These are phyloP conservation scores for rapeseed (Brassica napus) DNA, from an alignment of 345 rosid species.

Conservation along the genomic window DNA sequence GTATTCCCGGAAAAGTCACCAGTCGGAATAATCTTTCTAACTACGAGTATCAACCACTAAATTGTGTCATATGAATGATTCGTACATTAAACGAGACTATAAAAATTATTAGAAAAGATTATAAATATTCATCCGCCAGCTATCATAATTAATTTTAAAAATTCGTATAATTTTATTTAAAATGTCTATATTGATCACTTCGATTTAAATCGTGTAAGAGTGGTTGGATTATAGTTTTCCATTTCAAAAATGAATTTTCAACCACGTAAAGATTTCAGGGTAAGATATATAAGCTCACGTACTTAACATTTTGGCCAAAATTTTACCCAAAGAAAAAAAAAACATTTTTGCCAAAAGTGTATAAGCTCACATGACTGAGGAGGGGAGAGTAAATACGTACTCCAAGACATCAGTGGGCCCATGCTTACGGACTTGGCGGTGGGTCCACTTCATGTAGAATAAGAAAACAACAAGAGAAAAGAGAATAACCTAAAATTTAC, in stretches of 20 bases:
- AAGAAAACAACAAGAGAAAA: constrained; percentile 8
- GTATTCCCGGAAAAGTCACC: too few species aligned
- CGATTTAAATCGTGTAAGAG: not conserved
- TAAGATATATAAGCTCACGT: not conserved
- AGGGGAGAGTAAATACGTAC: constrained; percentile 14
- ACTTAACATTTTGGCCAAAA: not conserved
- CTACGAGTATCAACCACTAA: not conserved
- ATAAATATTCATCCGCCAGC: not conserved
- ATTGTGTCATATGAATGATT: not conserved
- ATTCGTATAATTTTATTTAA: too few species aligned
- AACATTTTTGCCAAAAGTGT: not conserved
- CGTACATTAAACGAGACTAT: not conserved
- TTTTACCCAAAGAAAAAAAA: too few species aligned
- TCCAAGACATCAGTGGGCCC: constrained; percentile 3
- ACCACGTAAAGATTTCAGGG: not conserved
- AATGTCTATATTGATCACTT: not conserved
- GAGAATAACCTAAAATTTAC: constrained; percentile 1
- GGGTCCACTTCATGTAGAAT: constrained; percentile 9
- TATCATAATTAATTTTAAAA: too few species aligned
- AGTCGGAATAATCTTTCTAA: not conserved
- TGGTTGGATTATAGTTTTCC: not conserved
- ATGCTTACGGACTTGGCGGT: constrained; percentile 1
- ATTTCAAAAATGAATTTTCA: not conserved
- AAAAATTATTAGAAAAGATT: not conserved
- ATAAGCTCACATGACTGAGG: not conserved